Base-by-base conservation (phyloP, 331 rosid genomes). In the Arachis monticola region DNA sequence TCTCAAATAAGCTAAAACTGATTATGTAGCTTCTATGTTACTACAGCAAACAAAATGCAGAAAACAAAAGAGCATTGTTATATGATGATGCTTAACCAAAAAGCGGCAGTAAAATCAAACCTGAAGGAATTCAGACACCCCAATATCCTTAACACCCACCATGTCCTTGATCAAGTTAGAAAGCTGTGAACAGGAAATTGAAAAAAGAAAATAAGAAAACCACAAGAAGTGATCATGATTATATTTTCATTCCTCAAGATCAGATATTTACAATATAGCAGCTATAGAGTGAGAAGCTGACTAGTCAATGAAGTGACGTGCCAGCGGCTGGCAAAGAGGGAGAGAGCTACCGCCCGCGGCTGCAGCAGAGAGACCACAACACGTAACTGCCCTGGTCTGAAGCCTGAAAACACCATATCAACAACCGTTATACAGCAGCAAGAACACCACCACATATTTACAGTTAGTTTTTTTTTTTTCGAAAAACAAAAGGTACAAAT, bases 91-190 rank as follows among this genome's bases (percentile, higher is more conserved):
- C 30, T 46, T 64, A 74, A 17, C 74, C 40, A 55, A 53, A 46
- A 4, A 76, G 17, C n/a, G 5, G 7, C 8, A 50, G 10, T 44
- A 50, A 67, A 82, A 76, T 59, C 80, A 72, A 78, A 92, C 93
- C 77, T 80, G 81, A 64, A 89, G 73, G 81, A 88, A 85, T 44
- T 88, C 93, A 1, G 92, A 84, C 3, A 85, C 91, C 42, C 88
- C 83, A 27, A 85, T 58, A 67, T 89, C 88, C 58, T 81, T 58
- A 11, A 73, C 76, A 66, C 83, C 76, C 4, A 96, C 89, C 97
- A 92, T 92, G 67, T 10, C 76, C 57, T 74, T 58, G 61, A 78
- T 80, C 77, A 35, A 79, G 69, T 10, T 65, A 48, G 46, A 53
- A 79, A 64, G n/a, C 74, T 68, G 52, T 22, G 38, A 38, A 70